These are phyloP conservation scores for Diplogelasinospora grovesii DNA, from an alignment of 495 filamentous ascomycete genomes.

Conservation along the genomic window DNA sequence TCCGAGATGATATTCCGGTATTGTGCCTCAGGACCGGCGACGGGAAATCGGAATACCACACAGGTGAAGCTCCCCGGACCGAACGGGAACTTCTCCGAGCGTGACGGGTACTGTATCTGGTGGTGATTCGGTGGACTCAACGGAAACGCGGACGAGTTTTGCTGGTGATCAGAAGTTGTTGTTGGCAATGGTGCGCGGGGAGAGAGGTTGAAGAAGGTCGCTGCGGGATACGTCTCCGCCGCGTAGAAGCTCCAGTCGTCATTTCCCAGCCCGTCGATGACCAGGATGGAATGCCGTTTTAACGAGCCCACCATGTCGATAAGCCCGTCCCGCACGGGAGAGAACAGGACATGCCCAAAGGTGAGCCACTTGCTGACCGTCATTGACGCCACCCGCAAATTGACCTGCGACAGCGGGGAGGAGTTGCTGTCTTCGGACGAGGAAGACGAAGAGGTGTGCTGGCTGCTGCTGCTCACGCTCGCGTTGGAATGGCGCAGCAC, in stretches of 20 bases:
- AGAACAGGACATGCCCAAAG: constrained; percentile 92
- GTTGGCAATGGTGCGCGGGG: constrained; percentile 39
- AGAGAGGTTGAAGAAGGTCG: constrained; percentile 79
- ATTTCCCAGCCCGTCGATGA: constrained; percentile 78
- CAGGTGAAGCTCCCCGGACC: constrained; percentile 77
- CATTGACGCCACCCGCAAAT: constrained; percentile 71
- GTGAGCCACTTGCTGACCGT: constrained; percentile 75
- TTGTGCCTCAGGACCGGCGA: constrained; percentile 62
- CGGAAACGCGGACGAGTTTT: constrained; percentile 33
- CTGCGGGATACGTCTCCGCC: constrained; percentile 80
- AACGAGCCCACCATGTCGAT: constrained; percentile 37
- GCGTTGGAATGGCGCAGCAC: too few species aligned
- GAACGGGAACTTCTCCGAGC: constrained; percentile 74
- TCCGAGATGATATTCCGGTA: constrained; percentile 78
- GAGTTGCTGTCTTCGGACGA: constrained; percentile 51
- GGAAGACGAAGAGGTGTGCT: too few species aligned
- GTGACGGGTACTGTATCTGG: constrained; percentile 66
- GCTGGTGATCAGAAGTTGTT: constrained; percentile 28
- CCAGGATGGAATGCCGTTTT: constrained; percentile 62
- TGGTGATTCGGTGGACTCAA: constrained; percentile 76
- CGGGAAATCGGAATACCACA: constrained; percentile 83
- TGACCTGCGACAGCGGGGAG: constrained; percentile 65
- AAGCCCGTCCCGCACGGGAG: constrained; percentile 78
- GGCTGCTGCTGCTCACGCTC: not conserved
- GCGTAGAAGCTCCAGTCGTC: constrained; percentile 99